A percentile compares a stretch with the other conserved stretches of the same genome.
phyloP scores from a whole-genome alignment of 2,329 filamentous ascomycete genomes.

The Teratosphaeria gauchensis region DNA sequence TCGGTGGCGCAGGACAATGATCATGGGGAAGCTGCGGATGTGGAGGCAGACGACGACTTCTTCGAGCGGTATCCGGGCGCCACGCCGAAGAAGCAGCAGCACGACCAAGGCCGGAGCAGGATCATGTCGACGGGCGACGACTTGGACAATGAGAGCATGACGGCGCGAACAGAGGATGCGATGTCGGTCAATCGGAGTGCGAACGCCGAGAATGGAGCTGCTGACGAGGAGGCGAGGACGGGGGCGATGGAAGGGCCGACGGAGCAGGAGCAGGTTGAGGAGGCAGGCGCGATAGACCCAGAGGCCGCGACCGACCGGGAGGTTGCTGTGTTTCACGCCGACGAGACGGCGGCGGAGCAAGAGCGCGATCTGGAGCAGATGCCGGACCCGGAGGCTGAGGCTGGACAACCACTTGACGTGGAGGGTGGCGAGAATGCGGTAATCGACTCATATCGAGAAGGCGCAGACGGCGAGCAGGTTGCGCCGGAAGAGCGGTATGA shows the following conservation, averaged over 20 bases:
- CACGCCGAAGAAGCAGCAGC: slow-evolving; percentile 13
- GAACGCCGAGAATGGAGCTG: slow-evolving; percentile 4
- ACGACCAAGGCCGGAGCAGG: not conserved
- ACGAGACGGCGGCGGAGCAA: slow-evolving; percentile 15
- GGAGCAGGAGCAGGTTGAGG: slow-evolving; percentile 2
- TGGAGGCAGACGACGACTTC: slow-evolving; percentile 24
- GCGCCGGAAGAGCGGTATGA: slow-evolving; percentile 32
- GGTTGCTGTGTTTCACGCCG: slow-evolving; percentile 11
- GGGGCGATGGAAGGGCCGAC: slow-evolving; percentile 3
- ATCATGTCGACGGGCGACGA: not conserved
- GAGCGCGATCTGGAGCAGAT: slow-evolving; percentile 14
- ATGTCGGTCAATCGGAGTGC: slow-evolving; percentile 6
- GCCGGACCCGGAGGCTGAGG: slow-evolving; percentile 8
- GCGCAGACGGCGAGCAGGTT: not conserved
- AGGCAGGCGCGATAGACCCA: not conserved
- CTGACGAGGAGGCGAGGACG: slow-evolving; percentile 4
- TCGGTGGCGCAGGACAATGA: not conserved
- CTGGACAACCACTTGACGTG: not conserved
- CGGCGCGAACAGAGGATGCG: not conserved
- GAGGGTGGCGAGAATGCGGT: not conserved
- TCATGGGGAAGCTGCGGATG: slow-evolving; percentile 5
- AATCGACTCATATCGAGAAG: not conserved
- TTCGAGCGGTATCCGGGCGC: slow-evolving; percentile 25
- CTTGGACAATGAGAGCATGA: slow-evolving; percentile 4
- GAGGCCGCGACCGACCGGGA: slow-evolving; percentile 12